Evolutionary conservation across 1,139 yeast species (phyloP), one percentile per base, ranked within the genome.

Genomic region (Pichia sorboxylosa): DNA sequence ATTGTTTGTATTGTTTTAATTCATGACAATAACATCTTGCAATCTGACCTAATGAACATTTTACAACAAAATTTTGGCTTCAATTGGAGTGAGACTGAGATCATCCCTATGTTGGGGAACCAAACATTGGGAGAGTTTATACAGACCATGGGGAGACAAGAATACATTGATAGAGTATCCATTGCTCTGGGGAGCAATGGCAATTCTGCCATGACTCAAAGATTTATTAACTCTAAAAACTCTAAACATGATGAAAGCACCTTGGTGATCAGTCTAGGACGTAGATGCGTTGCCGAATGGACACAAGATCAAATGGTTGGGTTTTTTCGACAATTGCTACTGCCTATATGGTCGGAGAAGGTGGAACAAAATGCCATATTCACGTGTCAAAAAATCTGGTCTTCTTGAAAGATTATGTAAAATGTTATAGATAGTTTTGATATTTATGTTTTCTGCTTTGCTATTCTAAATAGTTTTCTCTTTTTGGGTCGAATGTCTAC

Each of bases 261-360:
- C 26, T 47, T 58, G 5, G 57, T 59, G 24, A 52, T 55, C 27
- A 46, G 47, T 5, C 33, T 61, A 9, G 67, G 66, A 2, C 45
- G 64, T 37, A 39, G 65, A 24, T 49, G 58, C 1, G 34, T 49
- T 17, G 38, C 36, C 4, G 67, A 62, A 35, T 50, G 61, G 37
- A 42, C 49, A 3, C 45, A 43, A 30, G 55, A 52, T 4, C 41
- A 48, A 8, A 50, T 60, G 30, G 38, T 52, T 2, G 46, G 46
- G 21, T 43, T 60, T 18, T 39, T 58, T 8, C 44, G 48, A 26
- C 48, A 51, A 21, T 31, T 58, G 6, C 51, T 49, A 34, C 55
- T 54, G 17, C 52, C 47, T 10, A 37, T 36, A 19, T 51, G 55
- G 55, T 41, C 44, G 24, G 52, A 49, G 5, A 46, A 46, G 14